Evolutionary conservation across 805 yeast species (phyloP).

Genomic region (Starmerella riodocensis): DNA sequence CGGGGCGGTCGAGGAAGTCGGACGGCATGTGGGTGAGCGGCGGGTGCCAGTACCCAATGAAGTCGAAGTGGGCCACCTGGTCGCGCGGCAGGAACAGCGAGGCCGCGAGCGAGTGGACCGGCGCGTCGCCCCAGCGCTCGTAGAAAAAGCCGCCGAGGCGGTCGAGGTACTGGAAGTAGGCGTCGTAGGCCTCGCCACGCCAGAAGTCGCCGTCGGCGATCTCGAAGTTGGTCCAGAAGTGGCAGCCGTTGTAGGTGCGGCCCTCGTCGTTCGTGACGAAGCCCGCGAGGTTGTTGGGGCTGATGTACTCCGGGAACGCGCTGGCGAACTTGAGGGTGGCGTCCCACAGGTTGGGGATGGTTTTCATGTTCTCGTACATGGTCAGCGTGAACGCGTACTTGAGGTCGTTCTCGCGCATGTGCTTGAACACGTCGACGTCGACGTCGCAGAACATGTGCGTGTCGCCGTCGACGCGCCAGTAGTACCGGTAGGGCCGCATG

Average conservation of each 20-base stretch:
- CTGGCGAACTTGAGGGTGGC: slow-evolving; percentile 37
- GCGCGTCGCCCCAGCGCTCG: slow-evolving; percentile 98
- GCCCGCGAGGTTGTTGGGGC: slow-evolving; percentile 46
- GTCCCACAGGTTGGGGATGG: slow-evolving; percentile 69
- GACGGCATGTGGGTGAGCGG: slow-evolving; percentile 13
- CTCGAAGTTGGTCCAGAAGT: slow-evolving; percentile 91
- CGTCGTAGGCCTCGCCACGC: slow-evolving; percentile 47
- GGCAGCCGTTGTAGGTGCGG: slow-evolving; percentile 64
- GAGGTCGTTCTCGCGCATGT: slow-evolving; percentile 58
- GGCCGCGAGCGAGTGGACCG: slow-evolving; percentile 78
- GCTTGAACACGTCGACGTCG: slow-evolving; percentile 87
- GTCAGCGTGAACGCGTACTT: slow-evolving; percentile 77
- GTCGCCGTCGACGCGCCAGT: slow-evolving; percentile 94
- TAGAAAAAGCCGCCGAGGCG: slow-evolving; percentile 67
- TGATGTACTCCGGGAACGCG: slow-evolving; percentile 38
- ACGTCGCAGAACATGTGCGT: slow-evolving; percentile 82
- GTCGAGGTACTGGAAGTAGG: slow-evolving; percentile 60
- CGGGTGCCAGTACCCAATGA: slow-evolving; percentile 72
- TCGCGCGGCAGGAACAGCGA: slow-evolving; percentile 56
- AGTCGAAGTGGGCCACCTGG: slow-evolving; percentile 81
- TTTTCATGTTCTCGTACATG: slow-evolving; percentile 63
- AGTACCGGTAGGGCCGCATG: slow-evolving; percentile 65
- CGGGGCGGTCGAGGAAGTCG: slow-evolving; percentile 9
- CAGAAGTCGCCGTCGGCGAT: slow-evolving; percentile 75
- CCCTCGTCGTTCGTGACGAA: slow-evolving; percentile 59